These are phyloP conservation scores for Suhomyces sp. DNA, from an alignment of 805 yeast genomes.

Conservation along the genomic window DNA sequence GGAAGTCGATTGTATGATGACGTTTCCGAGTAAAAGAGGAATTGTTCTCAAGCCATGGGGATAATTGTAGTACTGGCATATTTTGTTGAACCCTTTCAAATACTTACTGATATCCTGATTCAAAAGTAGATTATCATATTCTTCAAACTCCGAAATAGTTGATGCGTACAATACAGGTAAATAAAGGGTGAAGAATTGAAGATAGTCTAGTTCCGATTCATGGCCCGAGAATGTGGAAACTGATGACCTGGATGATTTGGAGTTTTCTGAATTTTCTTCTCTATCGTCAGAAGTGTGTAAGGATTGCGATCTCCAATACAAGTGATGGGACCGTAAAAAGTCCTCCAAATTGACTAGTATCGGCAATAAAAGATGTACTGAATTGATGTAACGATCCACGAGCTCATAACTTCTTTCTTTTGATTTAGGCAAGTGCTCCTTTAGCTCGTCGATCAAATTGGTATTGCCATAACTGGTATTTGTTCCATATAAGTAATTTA, in stretches of 20 bases:
- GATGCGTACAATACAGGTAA: slow-evolving; percentile 58
- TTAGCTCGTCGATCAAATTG: slow-evolving; percentile 33
- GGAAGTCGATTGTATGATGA: slow-evolving; percentile 48
- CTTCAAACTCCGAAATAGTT: slow-evolving; percentile 58
- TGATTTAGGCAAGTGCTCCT: slow-evolving; percentile 43
- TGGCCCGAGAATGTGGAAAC: background rate
- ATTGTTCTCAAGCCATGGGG: slow-evolving; percentile 46
- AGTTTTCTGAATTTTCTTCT: slow-evolving; percentile 8
- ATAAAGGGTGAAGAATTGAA: slow-evolving; percentile 47
- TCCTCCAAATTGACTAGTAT: slow-evolving; percentile 44
- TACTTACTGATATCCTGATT: slow-evolving; percentile 50
- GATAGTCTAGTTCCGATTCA: slow-evolving; percentile 25
- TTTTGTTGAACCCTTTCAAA: slow-evolving; percentile 47
- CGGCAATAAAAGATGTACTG: slow-evolving; percentile 57
- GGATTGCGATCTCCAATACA: slow-evolving; percentile 41
- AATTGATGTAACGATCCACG: slow-evolving; percentile 45
- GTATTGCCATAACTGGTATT: slow-evolving; percentile 36
- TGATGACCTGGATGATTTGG: slow-evolving; percentile 6
- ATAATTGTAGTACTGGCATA: slow-evolving; percentile 48
- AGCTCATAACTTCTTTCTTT: slow-evolving; percentile 45
- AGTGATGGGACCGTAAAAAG: slow-evolving; percentile 44
- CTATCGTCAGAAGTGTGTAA: background rate
- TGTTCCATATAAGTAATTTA: slow-evolving; percentile 38
- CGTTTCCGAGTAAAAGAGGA: slow-evolving; percentile 45
- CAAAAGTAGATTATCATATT: slow-evolving; percentile 45